These are phyloP conservation scores for Aspergillus proliferans DNA, from an alignment of 2,329 filamentous ascomycete species.

Conservation along the genomic window DNA sequence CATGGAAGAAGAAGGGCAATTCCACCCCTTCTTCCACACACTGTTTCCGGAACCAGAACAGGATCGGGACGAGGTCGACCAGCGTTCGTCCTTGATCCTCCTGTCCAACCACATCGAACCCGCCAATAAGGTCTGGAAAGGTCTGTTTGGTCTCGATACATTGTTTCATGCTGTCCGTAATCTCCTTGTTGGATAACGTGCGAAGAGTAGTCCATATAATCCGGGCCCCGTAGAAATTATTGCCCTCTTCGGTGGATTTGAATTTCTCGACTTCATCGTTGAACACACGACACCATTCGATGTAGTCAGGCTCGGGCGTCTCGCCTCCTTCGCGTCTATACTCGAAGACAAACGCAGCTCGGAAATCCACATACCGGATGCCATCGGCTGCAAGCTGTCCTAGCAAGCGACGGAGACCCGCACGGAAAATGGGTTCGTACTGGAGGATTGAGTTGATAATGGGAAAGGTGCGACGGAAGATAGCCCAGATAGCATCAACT, in stretches of 20 bases:
- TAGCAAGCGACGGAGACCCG: conserved; percentile 67
- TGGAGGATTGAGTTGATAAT: conserved; percentile 69
- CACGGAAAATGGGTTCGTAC: conserved; percentile 84
- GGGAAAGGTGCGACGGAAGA: conserved; percentile 69
- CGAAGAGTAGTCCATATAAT: conserved; percentile 80
- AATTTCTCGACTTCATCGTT: conserved; percentile 74
- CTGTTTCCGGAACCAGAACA: conserved; percentile 90
- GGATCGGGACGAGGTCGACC: conserved; percentile 68
- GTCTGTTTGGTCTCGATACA: conserved; percentile 76
- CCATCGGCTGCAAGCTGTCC: conserved; percentile 69
- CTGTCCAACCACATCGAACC: conserved; percentile 85
- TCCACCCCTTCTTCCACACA: conserved; percentile 71
- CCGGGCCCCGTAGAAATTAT: conserved; percentile 74
- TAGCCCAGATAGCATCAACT: conserved; percentile 75
- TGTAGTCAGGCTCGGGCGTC: conserved; percentile 59
- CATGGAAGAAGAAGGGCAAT: conserved; percentile 94
- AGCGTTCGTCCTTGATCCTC: conserved; percentile 75
- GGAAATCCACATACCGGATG: conserved; percentile 76
- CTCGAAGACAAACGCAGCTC: conserved; percentile 65
- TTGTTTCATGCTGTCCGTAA: conserved; percentile 77
- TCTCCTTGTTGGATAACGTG: conserved; percentile 53
- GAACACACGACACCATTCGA: conserved; percentile 64
- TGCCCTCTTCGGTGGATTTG: conserved; percentile 62
- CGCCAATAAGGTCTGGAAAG: conserved; percentile 73
- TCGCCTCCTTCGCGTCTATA: conserved; percentile 63